These are phyloP conservation scores for Metarhizium rileyi DNA, from an alignment of 2,329 filamentous ascomycete genomes.

Conservation along the genomic window DNA sequence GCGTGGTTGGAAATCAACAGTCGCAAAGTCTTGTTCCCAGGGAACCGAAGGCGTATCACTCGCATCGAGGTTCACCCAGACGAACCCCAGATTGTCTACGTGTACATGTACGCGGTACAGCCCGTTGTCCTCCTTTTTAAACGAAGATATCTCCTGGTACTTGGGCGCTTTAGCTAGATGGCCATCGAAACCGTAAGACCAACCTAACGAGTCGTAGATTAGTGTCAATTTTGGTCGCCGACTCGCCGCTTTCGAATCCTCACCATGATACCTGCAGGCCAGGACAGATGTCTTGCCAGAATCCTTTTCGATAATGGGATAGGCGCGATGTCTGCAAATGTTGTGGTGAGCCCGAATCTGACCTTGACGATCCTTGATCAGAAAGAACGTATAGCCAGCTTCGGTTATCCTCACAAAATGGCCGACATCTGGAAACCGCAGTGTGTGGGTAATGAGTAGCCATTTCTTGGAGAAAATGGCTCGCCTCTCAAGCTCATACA, in stretches of 20 bases:
- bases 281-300: conserved; percentile 9
- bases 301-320: conserved; percentile 12
- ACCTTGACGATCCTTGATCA: conserved; percentile 13
- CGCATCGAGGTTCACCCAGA: conserved; percentile 39
- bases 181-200: conserved; percentile 32
- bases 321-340: conserved; percentile 13
- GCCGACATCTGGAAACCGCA: conserved; percentile 11
- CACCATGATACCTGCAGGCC: conserved; percentile 11
- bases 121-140: conserved; percentile 30
- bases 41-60: conserved; percentile 23
- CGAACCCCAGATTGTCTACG: conserved; percentile 33
- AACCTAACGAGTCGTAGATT: too few relatives aligned
- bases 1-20: conserved; percentile 15
- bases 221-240: too few relatives aligned
- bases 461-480: conserved; percentile 43
- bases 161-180: conserved; percentile 31
- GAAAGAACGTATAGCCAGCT: conserved; percentile 13
- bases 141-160: conserved; percentile 27
- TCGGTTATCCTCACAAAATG: conserved; percentile 12
- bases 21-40: conserved; percentile 32
- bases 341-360: conserved; percentile 14
- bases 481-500: conserved; percentile 41
- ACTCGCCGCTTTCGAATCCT: background rate
- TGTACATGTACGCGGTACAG: conserved; percentile 36
- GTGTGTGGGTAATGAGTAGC: conserved; percentile 33